Base-by-base conservation (phyloP, 257 asterid genomes). In the Lycium barbarum region DNA sequence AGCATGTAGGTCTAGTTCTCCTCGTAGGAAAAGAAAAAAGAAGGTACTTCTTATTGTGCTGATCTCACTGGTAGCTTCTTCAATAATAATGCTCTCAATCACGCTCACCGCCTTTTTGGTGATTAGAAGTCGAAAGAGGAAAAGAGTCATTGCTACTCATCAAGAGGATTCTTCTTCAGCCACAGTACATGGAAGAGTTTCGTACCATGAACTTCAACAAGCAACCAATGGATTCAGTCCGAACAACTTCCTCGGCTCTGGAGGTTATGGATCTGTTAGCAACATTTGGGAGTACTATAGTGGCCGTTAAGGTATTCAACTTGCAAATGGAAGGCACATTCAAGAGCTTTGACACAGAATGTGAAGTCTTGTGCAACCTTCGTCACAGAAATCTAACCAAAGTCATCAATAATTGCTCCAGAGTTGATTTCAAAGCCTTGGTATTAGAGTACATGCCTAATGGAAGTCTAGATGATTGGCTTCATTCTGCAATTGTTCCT, bases 331-430 rank as follows among this genome's bases (percentile, higher is more conserved):
- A 80, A 83, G 63, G 82, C 2, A 79, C 79, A 17, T 68, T 62
- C 10, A 80, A 54, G 66, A 88, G 87, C 47, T 86, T 88, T 8
- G 76, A 88, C 4, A 63, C 35, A 18, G 90, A 88, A 72, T 86
- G 88, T 72, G 87, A 83, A 57, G 78, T 88, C 22, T 26, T 88
- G 67, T 82, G 90, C 70, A 72, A 72, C 33, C 87, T 86, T 83
- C 86, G 85, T 40, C 90, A 88, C 74, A 79, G 90, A 81, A 88
- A 85, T 51, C 85, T 88, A 14, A 81, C 83, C 1, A 88, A 86
- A 74, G 87, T 88, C 86, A 73, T 86, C 43, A 83, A 73, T n/a
- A 83, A 72, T 43, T 85, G 88, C 36, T 88, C 87, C 22, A 86
- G 43, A 9, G 68, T 61, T 17, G 84, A 88, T 58, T 86, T 88